phyloP scores from a whole-genome alignment of 768 basidiomycete genomes.

The Piloderma croceum region DNA sequence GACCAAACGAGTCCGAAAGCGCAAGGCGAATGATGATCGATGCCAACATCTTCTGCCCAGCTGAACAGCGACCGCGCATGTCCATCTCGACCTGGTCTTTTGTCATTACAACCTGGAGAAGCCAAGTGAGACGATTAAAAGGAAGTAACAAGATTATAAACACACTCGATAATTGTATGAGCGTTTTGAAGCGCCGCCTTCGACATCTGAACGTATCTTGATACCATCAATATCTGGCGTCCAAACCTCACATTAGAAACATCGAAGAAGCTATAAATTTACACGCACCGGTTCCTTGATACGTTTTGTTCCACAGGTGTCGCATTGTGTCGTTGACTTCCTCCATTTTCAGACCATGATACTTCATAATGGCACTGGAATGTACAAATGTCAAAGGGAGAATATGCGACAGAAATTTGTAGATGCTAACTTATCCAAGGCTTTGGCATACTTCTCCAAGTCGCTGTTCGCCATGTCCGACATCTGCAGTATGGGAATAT shows the following conservation, averaged over 20 bases:
- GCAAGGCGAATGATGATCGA: slow-evolving; percentile 97
- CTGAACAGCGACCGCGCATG: slow-evolving; percentile 97
- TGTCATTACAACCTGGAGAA: slow-evolving; percentile 88
- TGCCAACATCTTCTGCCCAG: slow-evolving; percentile 97
- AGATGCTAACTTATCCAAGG: slow-evolving; percentile 79
- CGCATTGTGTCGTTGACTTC: slow-evolving; percentile 98
- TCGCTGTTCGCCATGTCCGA: slow-evolving; percentile 98
- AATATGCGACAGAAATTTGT: not conserved
- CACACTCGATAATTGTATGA: slow-evolving; percentile 95
- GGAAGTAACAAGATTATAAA: slow-evolving; percentile 19
- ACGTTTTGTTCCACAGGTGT: slow-evolving; percentile 97
- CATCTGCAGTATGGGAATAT: slow-evolving; percentile 48
- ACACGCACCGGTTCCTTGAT: slow-evolving; percentile 87
- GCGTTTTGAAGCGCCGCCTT: slow-evolving; percentile 83
- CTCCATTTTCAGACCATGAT: slow-evolving; percentile 96
- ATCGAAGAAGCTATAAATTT: slow-evolving; percentile 6
- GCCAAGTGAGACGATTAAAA: slow-evolving; percentile 4
- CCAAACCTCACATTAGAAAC: slow-evolving; percentile 6
- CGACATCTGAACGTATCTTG: slow-evolving; percentile 88
- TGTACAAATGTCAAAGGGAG: slow-evolving; percentile 10
- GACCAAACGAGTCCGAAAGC: slow-evolving; percentile 93
- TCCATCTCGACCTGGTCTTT: slow-evolving; percentile 99
- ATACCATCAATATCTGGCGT: slow-evolving; percentile 92
- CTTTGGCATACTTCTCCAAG: slow-evolving; percentile 96
- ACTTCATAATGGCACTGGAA: slow-evolving; percentile 94